A percentile compares a stretch with the other conserved stretches of the same genome.
These are phyloP conservation scores for Ceratocystis ficicola DNA, from an alignment of 2,329 filamentous ascomycete genomes.

Conservation along the genomic window DNA sequence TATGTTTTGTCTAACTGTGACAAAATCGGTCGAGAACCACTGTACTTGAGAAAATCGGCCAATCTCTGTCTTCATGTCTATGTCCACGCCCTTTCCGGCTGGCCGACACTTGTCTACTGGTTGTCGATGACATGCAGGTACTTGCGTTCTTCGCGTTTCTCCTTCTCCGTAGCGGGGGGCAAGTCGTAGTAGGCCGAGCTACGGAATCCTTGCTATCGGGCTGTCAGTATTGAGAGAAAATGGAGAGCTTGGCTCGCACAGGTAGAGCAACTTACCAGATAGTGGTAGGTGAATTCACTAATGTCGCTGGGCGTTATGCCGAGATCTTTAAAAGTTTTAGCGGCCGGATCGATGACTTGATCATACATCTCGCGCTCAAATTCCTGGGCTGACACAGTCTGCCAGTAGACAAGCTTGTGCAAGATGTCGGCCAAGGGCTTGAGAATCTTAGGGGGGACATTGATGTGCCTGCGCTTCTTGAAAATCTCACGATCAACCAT, in stretches of 20 bases:
- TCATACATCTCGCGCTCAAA: constrained; percentile 88
- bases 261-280: constrained; percentile 53
- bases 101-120: constrained; percentile 43
- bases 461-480: constrained; percentile 81
- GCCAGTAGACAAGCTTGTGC: constrained; percentile 85
- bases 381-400: constrained; percentile 66
- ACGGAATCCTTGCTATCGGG: constrained; percentile 68
- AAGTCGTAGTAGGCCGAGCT: constrained; percentile 83
- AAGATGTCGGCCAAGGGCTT: constrained; percentile 63
- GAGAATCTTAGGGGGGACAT: constrained; percentile 69
- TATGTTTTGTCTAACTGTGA: constrained; percentile 16
- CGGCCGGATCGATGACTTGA: constrained; percentile 76
- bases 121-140: constrained; percentile 90
- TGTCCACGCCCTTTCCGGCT: neutral
- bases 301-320: constrained; percentile 82
- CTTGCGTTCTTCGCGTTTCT: constrained; percentile 90
- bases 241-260: neutral
- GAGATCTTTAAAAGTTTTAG: constrained; percentile 92
- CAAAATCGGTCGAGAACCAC: constrained; percentile 16
- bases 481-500: constrained; percentile 86
- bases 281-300: constrained; percentile 79
- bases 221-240: constrained; percentile 28
- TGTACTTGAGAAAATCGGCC: constrained; percentile 15
- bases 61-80: constrained; percentile 3
- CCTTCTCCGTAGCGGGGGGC: constrained; percentile 85